Evolutionary conservation across 345 rosid species (phyloP).

Genomic region (Eutrema heterophyllum): DNA sequence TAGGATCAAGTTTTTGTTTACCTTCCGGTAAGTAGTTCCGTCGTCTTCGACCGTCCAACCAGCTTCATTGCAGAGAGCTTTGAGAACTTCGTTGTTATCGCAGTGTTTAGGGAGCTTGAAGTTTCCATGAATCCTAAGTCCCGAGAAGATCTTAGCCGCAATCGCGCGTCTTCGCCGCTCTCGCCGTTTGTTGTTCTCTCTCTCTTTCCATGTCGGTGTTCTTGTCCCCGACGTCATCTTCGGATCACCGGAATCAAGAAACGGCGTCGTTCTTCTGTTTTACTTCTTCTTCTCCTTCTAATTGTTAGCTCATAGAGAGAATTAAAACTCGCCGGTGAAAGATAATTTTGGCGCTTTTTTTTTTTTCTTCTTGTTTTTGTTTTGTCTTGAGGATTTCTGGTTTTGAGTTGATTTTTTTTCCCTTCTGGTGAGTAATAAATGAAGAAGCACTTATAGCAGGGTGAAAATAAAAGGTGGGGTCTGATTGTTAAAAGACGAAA

Average conservation of each 20-base stretch:
- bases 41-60: slow-evolving; percentile 98
- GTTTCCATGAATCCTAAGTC: slow-evolving; percentile 86
- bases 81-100: slow-evolving; percentile 94
- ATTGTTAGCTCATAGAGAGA: neutral
- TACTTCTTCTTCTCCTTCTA: neutral
- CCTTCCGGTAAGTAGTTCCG: slow-evolving; percentile 97
- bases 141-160: slow-evolving; percentile 91
- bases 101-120: slow-evolving; percentile 96
- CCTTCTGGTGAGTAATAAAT: slow-evolving; percentile 24
- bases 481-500: neutral
- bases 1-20: slow-evolving; percentile 13
- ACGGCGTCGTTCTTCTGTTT: slow-evolving; percentile 1
- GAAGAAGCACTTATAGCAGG: slow-evolving; percentile 23
- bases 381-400: neutral
- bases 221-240: slow-evolving; percentile 86
- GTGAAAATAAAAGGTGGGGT: slow-evolving; percentile 25
- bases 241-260: slow-evolving; percentile 3
- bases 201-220: slow-evolving; percentile 97
- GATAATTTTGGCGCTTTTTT: slow-evolving; percentile 21
- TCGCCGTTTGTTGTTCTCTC: slow-evolving; percentile 94
- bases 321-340: slow-evolving; percentile 7
- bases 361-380: neutral
- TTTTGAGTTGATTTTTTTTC: neutral
- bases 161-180: slow-evolving; percentile 90
- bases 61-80: slow-evolving; percentile 92